These are phyloP conservation scores for Paraurostyla sp. DNA, from an alignment of 73 alveolate genomes.

Conservation along the genomic window DNA sequence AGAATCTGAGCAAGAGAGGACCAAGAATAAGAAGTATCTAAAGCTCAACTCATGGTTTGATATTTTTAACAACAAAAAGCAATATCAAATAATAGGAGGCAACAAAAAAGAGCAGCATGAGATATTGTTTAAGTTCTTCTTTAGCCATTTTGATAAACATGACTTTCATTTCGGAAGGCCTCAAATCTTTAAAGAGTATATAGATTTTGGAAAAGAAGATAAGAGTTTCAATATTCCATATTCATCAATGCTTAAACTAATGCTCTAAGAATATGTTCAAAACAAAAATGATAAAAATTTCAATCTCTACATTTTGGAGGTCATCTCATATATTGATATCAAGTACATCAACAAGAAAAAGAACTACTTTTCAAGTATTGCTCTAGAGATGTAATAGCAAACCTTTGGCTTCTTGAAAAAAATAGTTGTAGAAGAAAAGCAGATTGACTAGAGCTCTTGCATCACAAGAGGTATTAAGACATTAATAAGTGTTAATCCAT, in stretches of 20 bases:
- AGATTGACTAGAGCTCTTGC: not conserved
- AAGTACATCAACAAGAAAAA: not conserved
- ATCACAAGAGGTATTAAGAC: not conserved
- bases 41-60: not conserved
- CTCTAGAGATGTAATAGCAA: not conserved
- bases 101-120: conserved; percentile 15
- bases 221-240: too few species aligned
- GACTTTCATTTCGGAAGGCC: too few species aligned
- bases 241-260: too few species aligned
- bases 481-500: not conserved
- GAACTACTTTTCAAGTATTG: not conserved
- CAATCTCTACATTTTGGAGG: too few species aligned
- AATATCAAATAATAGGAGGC: not conserved
- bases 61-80: conserved; percentile 1
- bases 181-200: too few species aligned
- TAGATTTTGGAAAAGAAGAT: too few species aligned
- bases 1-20: conserved; percentile 39
- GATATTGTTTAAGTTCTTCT: not conserved
- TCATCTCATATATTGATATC: not conserved
- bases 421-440: not conserved
- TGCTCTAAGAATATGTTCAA: too few species aligned
- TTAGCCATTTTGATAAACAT: not conserved
- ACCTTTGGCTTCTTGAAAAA: not conserved
- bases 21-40: not conserved
- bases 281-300: too few species aligned